phyloP scores from a whole-genome alignment of 495 filamentous ascomycete genomes.

The Penicillium manginii region DNA sequence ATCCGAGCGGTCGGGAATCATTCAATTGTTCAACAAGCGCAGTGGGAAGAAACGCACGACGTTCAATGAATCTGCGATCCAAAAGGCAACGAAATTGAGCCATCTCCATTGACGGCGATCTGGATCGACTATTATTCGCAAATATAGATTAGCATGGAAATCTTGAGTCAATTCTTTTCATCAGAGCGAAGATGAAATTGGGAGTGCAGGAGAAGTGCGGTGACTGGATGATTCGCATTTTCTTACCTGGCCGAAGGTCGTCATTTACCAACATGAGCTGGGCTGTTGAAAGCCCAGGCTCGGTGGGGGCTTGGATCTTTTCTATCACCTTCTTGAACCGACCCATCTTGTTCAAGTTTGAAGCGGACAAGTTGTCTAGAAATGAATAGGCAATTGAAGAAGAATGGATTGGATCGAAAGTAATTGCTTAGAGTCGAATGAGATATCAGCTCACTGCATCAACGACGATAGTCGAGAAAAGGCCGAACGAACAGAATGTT shows the following conservation, averaged over 20 bases:
- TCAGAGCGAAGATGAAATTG: too few species aligned
- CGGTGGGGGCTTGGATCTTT: conserved; percentile 70
- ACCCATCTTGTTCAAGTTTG: conserved; percentile 17
- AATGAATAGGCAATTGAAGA: too few species aligned
- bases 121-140: conserved; percentile 63
- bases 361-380: too few species aligned
- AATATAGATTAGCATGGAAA: too few species aligned
- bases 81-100: conserved; percentile 88
- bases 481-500: too few species aligned
- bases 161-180: background rate
- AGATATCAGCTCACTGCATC: too few species aligned
- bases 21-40: background rate
- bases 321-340: conserved; percentile 27
- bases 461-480: too few species aligned
- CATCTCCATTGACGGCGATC: conserved; percentile 81
- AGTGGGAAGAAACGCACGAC: conserved; percentile 53
- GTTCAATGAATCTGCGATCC: conserved; percentile 91
- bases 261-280: conserved; percentile 88
- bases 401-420: too few species aligned
- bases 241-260: conserved; percentile 77
- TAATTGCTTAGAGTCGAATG: too few species aligned
- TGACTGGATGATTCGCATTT: background rate
- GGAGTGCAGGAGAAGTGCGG: too few species aligned
- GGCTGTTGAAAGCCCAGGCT: conserved; percentile 76
- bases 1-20: too few species aligned